Evolutionary conservation across 2,329 filamentous ascomycete species (phyloP).

Genomic region (Fusarium sp.): DNA sequence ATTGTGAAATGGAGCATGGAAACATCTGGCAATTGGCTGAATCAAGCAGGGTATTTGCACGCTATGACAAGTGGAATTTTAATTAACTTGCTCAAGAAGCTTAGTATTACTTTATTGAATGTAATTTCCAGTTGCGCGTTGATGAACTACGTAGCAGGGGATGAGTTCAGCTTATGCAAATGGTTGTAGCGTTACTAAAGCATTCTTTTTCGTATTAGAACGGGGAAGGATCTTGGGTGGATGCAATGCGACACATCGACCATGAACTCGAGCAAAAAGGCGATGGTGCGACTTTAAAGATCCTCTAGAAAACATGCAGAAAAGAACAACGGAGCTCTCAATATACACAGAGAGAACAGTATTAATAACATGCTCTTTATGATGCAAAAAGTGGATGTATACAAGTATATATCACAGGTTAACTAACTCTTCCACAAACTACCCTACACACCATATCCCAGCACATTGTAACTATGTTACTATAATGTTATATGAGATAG

Average conservation of each 20-base stretch:
- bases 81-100: no score
- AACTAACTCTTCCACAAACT: not conserved
- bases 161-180: not conserved
- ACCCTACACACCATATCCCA: not conserved
- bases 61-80: not conserved
- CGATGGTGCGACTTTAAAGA: not conserved
- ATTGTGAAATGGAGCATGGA: not conserved
- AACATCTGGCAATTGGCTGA: not conserved
- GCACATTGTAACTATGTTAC: not conserved
- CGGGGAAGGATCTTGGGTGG: no score
- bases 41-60: not conserved
- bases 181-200: not conserved
- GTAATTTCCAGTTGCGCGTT: no score
- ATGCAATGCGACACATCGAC: accelerated
- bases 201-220: not conserved
- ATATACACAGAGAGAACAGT: not conserved
- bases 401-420: not conserved
- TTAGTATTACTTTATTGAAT: no score
- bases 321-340: not conserved
- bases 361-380: not conserved
- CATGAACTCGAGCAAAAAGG: no score
- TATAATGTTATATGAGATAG: no score
- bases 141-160: not conserved
- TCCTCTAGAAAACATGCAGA: accelerated
- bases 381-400: not conserved